Evolutionary conservation across 2,329 filamentous ascomycete species (phyloP).

Genomic region (Cryphonectria naterciae): DNA sequence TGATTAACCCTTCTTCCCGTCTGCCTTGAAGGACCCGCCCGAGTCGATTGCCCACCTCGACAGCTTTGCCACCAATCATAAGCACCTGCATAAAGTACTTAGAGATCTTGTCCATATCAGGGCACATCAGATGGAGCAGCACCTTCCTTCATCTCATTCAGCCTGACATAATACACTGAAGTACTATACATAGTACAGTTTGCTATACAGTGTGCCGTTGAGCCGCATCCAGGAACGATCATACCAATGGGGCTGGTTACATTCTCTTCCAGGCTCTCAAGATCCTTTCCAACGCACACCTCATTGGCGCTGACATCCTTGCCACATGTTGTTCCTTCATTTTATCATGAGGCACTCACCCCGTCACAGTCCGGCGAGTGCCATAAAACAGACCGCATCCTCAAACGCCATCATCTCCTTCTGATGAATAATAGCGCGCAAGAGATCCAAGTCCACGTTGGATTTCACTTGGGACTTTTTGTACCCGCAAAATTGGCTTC

Average conservation of each 20-base stretch:
- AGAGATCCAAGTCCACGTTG: not conserved
- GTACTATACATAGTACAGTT: too few species aligned
- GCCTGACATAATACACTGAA: not conserved
- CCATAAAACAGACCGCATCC: not conserved
- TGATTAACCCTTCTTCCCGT: not conserved
- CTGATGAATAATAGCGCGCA: not conserved
- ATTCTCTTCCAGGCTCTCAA: not conserved
- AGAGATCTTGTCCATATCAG: constrained; percentile 1
- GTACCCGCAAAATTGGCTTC: not conserved
- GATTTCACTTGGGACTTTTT: not conserved
- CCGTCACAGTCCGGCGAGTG: not conserved
- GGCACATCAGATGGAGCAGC: not conserved
- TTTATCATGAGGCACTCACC: not conserved
- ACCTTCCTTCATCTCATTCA: not conserved
- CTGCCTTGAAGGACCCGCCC: not conserved
- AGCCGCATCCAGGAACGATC: not conserved
- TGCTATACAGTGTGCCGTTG: not conserved
- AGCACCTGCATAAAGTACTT: not conserved
- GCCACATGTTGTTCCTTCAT: not conserved
- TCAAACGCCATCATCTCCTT: not conserved
- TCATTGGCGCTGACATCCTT: not conserved
- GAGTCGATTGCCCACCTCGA: not conserved
- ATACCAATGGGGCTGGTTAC: not conserved
- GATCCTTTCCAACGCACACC: not conserved
- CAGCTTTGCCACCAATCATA: not conserved